Evolutionary conservation across 176 grass and related monocot genomes (phyloP).

Genomic region (Phoenix dactylifera): DNA sequence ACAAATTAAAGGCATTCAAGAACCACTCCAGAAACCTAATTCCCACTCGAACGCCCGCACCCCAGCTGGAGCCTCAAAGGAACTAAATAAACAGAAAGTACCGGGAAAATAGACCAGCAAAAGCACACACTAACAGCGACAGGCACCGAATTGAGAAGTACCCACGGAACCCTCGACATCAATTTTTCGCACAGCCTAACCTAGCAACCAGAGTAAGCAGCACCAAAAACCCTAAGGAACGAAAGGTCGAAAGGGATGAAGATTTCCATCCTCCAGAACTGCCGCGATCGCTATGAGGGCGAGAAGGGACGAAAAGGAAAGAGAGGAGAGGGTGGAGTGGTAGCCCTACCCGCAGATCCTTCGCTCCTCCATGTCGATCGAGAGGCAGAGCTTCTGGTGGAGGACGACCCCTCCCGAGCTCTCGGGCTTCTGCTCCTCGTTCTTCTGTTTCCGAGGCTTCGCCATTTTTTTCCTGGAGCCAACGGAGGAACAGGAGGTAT

Average conservation of each 20-base stretch:
- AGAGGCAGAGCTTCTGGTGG: constrained; percentile 97
- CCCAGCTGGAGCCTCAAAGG: no score
- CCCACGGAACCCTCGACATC: no score
- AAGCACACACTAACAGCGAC: no score
- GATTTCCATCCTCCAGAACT: constrained; percentile 2
- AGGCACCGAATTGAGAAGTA: no score
- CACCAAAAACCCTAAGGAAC: not conserved
- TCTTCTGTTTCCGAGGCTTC: constrained; percentile 87
- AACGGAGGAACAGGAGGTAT: not conserved
- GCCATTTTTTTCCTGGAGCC: constrained; percentile 43
- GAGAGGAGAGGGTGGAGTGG: not conserved
- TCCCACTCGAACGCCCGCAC: no score
- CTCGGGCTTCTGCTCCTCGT: constrained; percentile 49
- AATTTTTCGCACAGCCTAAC: no score
- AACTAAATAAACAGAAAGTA: no score
- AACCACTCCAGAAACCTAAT: no score
- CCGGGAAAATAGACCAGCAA: no score
- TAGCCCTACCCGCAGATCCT: constrained; percentile 76
- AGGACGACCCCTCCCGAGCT: constrained; percentile 55
- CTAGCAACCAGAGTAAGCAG: no score
- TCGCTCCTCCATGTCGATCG: constrained; percentile 78
- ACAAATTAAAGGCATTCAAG: no score
- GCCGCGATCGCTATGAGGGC: not conserved
- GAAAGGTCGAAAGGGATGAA: not conserved
- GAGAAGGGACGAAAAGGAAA: not conserved